phyloP scores from a whole-genome alignment of 2,329 filamentous ascomycete genomes.

The Botrytis medusae region DNA sequence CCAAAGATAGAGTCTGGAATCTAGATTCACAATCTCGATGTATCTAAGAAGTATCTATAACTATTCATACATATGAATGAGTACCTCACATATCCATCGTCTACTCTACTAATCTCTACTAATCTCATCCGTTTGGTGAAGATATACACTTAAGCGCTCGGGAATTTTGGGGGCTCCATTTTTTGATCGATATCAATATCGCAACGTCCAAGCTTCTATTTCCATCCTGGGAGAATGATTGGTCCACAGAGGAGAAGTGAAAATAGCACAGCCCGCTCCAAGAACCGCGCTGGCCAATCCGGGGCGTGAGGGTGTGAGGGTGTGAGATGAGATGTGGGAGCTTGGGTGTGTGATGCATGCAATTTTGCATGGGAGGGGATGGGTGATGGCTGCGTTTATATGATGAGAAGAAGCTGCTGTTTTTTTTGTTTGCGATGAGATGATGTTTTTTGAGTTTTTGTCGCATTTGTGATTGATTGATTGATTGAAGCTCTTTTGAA shows the following conservation, averaged over 20 bases:
- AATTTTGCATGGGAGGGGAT: background rate
- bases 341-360: constrained; percentile 1
- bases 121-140: background rate
- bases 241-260: background rate
- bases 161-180: background rate
- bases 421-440: background rate
- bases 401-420: constrained; percentile 8
- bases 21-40: background rate
- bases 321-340: background rate
- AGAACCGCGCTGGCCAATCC: constrained; percentile 10
- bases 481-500: background rate
- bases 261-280: constrained; percentile 13
- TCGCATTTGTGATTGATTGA: background rate
- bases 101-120: background rate
- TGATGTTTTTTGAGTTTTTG: background rate
- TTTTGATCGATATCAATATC: background rate
- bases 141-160: constrained; percentile 7
- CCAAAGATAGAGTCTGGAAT: background rate
- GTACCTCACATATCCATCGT: background rate
- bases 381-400: background rate
- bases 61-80: background rate
- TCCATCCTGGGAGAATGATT: background rate
- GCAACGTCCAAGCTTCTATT: background rate
- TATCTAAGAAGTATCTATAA: background rate
- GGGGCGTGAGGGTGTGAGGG: background rate